Conservation (phyloP, 2,329 filamentous ascomycete species). For the Exophiala sp. region DNA sequence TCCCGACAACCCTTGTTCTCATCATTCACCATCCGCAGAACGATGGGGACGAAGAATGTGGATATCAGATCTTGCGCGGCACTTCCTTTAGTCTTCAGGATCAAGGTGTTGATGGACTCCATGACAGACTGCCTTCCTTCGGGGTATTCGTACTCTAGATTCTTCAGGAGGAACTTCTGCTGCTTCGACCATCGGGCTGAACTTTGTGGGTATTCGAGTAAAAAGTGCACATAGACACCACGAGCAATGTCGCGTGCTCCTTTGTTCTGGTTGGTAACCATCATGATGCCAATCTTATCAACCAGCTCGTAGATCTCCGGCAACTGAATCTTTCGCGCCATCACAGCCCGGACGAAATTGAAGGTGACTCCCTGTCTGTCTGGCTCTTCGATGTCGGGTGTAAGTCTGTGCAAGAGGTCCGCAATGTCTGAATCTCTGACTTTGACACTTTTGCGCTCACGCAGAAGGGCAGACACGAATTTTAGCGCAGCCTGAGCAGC, state of each 20-base stretch:
- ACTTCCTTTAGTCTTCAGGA: constrained; percentile 78
- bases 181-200: constrained; percentile 87
- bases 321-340: constrained; percentile 80
- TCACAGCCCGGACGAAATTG: constrained; percentile 83
- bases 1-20: constrained; percentile 80
- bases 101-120: constrained; percentile 82
- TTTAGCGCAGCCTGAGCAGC: constrained; percentile 85
- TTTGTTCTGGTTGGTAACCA: constrained; percentile 93
- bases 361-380: constrained; percentile 91
- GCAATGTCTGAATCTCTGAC: constrained; percentile 81
- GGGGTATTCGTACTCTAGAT: constrained; percentile 84
- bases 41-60: constrained; percentile 79
- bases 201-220: constrained; percentile 90
- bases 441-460: constrained; percentile 71
- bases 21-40: constrained; percentile 84
- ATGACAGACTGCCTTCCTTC: constrained; percentile 89
- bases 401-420: constrained; percentile 74
- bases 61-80: constrained; percentile 77
- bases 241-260: constrained; percentile 82
- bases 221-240: constrained; percentile 88
- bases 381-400: constrained; percentile 87
- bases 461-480: constrained; percentile 76
- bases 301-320: constrained; percentile 86
- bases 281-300: constrained; percentile 83
- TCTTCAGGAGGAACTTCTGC: constrained; percentile 81